Evolutionary conservation across 768 basidiomycete species (phyloP).

Genomic region (Gloeopeniophorella convolvens): DNA sequence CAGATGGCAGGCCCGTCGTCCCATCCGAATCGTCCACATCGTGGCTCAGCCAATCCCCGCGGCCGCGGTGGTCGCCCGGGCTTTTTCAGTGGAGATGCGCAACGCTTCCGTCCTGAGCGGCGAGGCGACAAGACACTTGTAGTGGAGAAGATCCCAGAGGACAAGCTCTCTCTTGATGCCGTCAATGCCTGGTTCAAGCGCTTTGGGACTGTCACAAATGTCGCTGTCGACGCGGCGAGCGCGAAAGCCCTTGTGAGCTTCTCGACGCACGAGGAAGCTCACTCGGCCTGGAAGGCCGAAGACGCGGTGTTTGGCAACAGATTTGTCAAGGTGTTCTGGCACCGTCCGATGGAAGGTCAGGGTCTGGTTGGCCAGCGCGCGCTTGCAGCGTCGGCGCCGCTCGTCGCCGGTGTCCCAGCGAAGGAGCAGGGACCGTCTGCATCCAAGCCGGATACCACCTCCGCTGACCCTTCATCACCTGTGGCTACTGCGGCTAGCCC

Average conservation of each 20-base stretch:
- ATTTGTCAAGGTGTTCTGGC: conserved; percentile 96
- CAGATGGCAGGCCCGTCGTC: conserved; percentile 32
- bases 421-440: conserved; percentile 28
- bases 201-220: conserved; percentile 89
- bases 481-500: conserved; percentile 26
- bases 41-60: conserved; percentile 14
- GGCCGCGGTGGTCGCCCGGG: conserved; percentile 42
- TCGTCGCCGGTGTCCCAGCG: conserved; percentile 57
- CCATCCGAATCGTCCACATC: conserved; percentile 15
- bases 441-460: conserved; percentile 19
- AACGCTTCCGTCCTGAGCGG: conserved; percentile 59
- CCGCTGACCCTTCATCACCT: conserved; percentile 23
- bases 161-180: conserved; percentile 67
- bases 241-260: conserved; percentile 88
- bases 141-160: conserved; percentile 89
- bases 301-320: conserved; percentile 93
- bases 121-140: conserved; percentile 78
- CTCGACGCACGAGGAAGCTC: conserved; percentile 73
- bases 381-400: conserved; percentile 73
- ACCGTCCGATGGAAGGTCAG: conserved; percentile 87
- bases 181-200: conserved; percentile 88
- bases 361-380: conserved; percentile 71
- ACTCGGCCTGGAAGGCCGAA: conserved; percentile 86
- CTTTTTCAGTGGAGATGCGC: conserved; percentile 58
- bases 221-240: conserved; percentile 70